A percentile compares a stretch with the other conserved stretches of the same genome.
Conservation (phyloP, 208 protist genomes). For the Phytomonas francai region DNA sequence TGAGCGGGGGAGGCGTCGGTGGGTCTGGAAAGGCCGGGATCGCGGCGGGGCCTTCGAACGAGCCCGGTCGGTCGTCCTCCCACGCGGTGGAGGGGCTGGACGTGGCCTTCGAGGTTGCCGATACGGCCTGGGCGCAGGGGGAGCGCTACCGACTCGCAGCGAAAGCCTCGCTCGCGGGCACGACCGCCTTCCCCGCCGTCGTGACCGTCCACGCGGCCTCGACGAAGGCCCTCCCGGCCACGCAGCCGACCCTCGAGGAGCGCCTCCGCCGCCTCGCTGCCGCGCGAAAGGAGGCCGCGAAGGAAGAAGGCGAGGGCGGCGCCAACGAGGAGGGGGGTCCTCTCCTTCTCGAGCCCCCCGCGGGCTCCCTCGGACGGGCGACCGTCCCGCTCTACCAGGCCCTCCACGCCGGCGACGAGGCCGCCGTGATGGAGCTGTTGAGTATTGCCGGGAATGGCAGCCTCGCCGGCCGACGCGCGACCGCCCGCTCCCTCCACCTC, state of each 20-base stretch:
- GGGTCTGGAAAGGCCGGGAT: too few species aligned
- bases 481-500: conserved; percentile 59
- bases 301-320: conserved; percentile 17
- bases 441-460: conserved; percentile 43
- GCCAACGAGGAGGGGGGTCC: conserved; percentile 2
- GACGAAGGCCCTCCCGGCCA: not conserved
- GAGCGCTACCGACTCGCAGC: too few species aligned
- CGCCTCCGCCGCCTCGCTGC: conserved; percentile 12
- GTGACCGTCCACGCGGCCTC: conserved; percentile 10
- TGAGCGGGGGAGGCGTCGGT: too few species aligned
- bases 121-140: too few species aligned
- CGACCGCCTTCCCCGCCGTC: conserved; percentile 4
- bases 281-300: conserved; percentile 10
- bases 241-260: conserved; percentile 10
- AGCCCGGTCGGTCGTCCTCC: too few species aligned
- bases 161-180: not conserved
- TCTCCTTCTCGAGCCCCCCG: conserved; percentile 9
- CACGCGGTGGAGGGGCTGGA: too few species aligned
- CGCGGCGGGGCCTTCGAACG: too few species aligned
- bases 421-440: conserved; percentile 78
- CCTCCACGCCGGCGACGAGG: conserved; percentile 66
- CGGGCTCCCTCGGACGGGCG: conserved; percentile 50
- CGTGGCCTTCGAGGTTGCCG: too few species aligned
- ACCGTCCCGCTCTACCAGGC: conserved; percentile 83
- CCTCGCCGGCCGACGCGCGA: conserved; percentile 42